Conservation (phyloP, 1,284 basidiomycete species). For the Moesziomyces aphidis region DNA sequence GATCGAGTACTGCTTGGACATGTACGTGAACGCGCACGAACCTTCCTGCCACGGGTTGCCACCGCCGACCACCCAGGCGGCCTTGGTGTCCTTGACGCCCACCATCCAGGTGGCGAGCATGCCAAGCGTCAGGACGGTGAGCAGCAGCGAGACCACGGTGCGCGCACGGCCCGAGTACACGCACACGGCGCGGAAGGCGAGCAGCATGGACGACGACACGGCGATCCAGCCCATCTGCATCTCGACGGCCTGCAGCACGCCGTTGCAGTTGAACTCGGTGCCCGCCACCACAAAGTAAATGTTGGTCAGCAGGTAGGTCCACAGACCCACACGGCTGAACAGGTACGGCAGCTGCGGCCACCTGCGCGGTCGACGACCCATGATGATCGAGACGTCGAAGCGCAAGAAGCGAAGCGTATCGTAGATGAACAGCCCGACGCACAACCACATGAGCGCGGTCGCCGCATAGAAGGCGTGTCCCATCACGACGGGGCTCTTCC, state of each 20-base stretch:
- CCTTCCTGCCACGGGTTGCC: conserved; percentile 47
- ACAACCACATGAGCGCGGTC: conserved; percentile 32
- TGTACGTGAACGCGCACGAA: conserved; percentile 27
- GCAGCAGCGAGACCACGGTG: conserved; percentile 19
- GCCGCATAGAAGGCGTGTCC: conserved; percentile 30
- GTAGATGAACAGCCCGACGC: conserved; percentile 34
- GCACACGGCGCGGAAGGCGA: conserved; percentile 47
- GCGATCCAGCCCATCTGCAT: conserved; percentile 47
- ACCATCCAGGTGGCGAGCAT: conserved; percentile 52
- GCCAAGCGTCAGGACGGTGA: conserved; percentile 37
- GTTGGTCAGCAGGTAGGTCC: conserved; percentile 25
- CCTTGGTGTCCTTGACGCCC: conserved; percentile 38
- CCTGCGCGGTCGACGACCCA: conserved; percentile 23
- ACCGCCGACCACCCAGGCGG: conserved; percentile 25
- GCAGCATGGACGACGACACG: conserved; percentile 27
- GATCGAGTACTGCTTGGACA: conserved; percentile 34
- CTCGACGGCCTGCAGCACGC: conserved; percentile 31
- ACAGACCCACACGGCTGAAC: conserved; percentile 34
- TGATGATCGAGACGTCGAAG: conserved; percentile 32
- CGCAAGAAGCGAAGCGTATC: conserved; percentile 24
- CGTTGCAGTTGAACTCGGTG: conserved; percentile 37
- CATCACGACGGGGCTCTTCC: conserved; percentile 16
- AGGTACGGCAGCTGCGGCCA: conserved; percentile 44
- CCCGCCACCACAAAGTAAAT: conserved; percentile 17
- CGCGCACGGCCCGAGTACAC: conserved; percentile 33